Evolutionary conservation across 2,329 filamentous ascomycete genomes (phyloP).

Genomic region (Blastomyces gilchristii): DNA sequence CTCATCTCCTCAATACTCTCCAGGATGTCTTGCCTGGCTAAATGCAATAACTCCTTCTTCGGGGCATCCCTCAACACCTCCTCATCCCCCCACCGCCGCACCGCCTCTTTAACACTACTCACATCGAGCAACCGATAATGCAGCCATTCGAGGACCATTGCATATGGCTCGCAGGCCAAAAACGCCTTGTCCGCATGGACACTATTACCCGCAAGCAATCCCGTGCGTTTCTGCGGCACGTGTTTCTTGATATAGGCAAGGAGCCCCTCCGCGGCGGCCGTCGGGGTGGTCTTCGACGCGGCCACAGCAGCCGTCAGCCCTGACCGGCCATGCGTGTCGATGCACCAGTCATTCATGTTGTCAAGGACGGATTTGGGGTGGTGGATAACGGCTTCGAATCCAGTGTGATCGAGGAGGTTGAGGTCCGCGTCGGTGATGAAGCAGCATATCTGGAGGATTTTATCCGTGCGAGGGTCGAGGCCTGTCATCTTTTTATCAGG

Average conservation of each 20-base stretch:
- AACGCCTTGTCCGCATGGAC: constrained; percentile 86
- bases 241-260: constrained; percentile 66
- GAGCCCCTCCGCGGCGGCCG: constrained; percentile 60
- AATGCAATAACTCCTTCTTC: constrained; percentile 63
- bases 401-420: constrained; percentile 60
- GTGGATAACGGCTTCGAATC: constrained; percentile 73
- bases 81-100: constrained; percentile 64
- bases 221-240: constrained; percentile 56
- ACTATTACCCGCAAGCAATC: constrained; percentile 79
- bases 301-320: constrained; percentile 71
- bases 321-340: constrained; percentile 63
- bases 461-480: constrained; percentile 64
- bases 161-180: constrained; percentile 63
- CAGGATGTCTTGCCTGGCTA: constrained; percentile 79
- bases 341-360: constrained; percentile 85
- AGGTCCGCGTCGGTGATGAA: constrained; percentile 77
- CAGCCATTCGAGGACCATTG: constrained; percentile 60
- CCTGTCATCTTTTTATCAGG: constrained; percentile 67
- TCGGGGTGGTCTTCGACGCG: constrained; percentile 59
- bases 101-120: constrained; percentile 84
- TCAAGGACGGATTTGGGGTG: constrained; percentile 60
- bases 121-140: constrained; percentile 90
- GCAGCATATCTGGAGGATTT: constrained; percentile 85
- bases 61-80: constrained; percentile 54
- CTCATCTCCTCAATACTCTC: constrained; percentile 89